These are phyloP conservation scores for Penicillium sp. DNA, from an alignment of 2,329 filamentous ascomycete genomes.

Conservation along the genomic window DNA sequence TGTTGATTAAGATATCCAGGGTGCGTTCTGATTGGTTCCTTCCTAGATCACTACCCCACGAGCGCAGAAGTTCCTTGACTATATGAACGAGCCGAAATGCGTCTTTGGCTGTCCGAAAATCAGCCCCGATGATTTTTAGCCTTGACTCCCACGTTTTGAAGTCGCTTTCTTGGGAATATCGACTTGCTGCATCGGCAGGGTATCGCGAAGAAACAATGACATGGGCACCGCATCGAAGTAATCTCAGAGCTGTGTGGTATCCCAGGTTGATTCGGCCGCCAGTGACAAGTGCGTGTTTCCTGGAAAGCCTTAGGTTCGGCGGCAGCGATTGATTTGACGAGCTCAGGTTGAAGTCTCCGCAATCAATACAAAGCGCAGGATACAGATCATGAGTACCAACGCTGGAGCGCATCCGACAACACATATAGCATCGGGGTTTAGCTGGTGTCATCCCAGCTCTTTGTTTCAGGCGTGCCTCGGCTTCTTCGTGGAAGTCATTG, in stretches of 20 bases:
- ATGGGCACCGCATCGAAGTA: constrained; percentile 40
- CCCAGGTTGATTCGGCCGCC: constrained; percentile 43
- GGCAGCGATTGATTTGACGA: constrained; percentile 34
- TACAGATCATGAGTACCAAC: constrained; percentile 28
- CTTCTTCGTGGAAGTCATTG: not conserved
- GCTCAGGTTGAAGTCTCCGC: constrained; percentile 41
- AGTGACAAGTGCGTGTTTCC: constrained; percentile 39
- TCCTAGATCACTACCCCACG: constrained; percentile 18
- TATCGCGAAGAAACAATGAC: constrained; percentile 45
- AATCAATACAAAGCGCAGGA: constrained; percentile 37
- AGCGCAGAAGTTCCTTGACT: constrained; percentile 24
- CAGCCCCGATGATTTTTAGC: constrained; percentile 38
- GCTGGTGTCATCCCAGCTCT: not conserved
- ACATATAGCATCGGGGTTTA: constrained; percentile 38
- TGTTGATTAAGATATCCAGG: constrained; percentile 44
- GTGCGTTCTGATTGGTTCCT: not conserved
- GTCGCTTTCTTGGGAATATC: constrained; percentile 29
- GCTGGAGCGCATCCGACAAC: constrained; percentile 25
- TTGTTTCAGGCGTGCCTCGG: not conserved
- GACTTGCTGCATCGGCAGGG: constrained; percentile 37
- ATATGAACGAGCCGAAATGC: constrained; percentile 34
- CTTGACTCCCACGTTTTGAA: constrained; percentile 17
- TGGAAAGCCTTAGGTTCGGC: constrained; percentile 27
- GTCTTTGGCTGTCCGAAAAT: constrained; percentile 38
- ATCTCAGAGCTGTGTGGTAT: constrained; percentile 36